These are phyloP conservation scores for Boehmeria nivea DNA, from an alignment of 306 rosid genomes.

Conservation along the genomic window DNA sequence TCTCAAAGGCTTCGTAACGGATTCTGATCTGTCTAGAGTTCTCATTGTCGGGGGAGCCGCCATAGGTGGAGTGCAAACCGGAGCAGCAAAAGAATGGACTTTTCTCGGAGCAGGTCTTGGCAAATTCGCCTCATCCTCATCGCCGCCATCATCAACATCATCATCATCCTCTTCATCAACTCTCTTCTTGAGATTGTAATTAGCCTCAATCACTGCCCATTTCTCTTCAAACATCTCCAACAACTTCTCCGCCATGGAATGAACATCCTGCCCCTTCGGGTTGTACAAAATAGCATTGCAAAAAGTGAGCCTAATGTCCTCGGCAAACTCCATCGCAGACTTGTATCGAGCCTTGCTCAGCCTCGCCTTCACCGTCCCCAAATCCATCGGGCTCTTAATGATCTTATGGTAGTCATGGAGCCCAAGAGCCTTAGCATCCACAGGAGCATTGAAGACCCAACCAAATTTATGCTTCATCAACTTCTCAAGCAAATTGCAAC, in stretches of 20 bases:
- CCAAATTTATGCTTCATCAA: slow-evolving; percentile 89
- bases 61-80: slow-evolving; percentile 29
- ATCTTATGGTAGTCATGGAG: slow-evolving; percentile 71
- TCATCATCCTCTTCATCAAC: not conserved
- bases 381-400: slow-evolving; percentile 79
- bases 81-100: slow-evolving; percentile 22
- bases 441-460: slow-evolving; percentile 91
- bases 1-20: slow-evolving; percentile 31
- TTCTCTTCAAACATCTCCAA: slow-evolving; percentile 67
- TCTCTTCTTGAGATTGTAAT: slow-evolving; percentile 50
- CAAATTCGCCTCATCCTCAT: slow-evolving; percentile 29
- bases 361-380: slow-evolving; percentile 75
- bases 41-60: slow-evolving; percentile 29
- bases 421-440: slow-evolving; percentile 69
- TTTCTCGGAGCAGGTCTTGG: slow-evolving; percentile 46
- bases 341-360: slow-evolving; percentile 70
- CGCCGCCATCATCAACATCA: not conserved
- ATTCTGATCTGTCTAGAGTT: slow-evolving; percentile 53
- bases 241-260: slow-evolving; percentile 76
- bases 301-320: slow-evolving; percentile 87
- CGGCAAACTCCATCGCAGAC: slow-evolving; percentile 76
- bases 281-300: slow-evolving; percentile 85
- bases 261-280: slow-evolving; percentile 81
- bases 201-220: slow-evolving; percentile 57
- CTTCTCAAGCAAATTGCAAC: slow-evolving; percentile 65